Evolutionary conservation across 2,329 filamentous ascomycete species (phyloP).

Genomic region (Aspergillus bombycis): DNA sequence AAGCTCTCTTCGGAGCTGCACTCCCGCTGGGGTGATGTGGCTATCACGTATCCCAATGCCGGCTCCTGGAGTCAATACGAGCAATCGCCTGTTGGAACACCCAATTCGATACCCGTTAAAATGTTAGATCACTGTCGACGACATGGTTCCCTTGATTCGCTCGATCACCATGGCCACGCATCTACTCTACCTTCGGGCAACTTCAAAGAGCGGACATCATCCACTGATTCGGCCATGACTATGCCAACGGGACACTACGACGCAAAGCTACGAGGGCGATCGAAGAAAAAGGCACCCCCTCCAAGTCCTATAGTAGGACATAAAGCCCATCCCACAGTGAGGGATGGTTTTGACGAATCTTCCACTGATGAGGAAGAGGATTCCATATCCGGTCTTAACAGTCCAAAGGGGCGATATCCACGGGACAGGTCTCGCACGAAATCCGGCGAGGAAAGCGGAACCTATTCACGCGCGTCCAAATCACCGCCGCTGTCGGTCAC

Average conservation of each 20-base stretch:
- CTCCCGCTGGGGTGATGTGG: conserved; percentile 44
- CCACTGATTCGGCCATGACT: conserved; percentile 19
- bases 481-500: conserved; percentile 42
- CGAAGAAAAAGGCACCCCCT: conserved; percentile 13
- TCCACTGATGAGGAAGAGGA: conserved; percentile 31
- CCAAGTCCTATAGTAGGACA: neutral
- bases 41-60: conserved; percentile 44
- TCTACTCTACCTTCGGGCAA: neutral
- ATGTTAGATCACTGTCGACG: conserved; percentile 18
- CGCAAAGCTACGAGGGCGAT: conserved; percentile 30
- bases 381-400: conserved; percentile 7
- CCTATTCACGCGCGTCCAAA: conserved; percentile 31
- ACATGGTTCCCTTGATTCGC: conserved; percentile 16
- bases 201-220: conserved; percentile 9
- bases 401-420: neutral
- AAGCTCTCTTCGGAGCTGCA: conserved; percentile 41
- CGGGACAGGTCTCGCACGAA: conserved; percentile 1
- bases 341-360: conserved; percentile 17
- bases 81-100: conserved; percentile 23
- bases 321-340: neutral
- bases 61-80: conserved; percentile 48
- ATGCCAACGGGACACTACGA: conserved; percentile 38
- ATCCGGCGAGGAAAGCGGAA: conserved; percentile 19
- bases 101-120: conserved; percentile 14
- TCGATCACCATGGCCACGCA: conserved; percentile 10